Conservation (phyloP, 305 asterid genomes). For the Plantago coronopus region DNA sequence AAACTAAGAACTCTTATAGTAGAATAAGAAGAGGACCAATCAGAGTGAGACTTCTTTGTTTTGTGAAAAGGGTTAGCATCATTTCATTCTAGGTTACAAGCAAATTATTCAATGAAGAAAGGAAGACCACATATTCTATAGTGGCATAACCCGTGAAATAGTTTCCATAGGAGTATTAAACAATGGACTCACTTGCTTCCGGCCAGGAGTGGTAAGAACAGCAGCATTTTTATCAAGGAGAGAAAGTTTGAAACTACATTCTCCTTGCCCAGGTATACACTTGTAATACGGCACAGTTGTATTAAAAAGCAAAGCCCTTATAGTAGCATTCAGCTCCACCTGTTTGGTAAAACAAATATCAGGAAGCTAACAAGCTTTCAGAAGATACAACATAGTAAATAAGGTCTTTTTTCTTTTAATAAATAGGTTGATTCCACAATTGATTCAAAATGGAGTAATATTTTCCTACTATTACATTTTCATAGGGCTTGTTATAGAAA, state of each 20-base stretch:
- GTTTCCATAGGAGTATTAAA: constrained; percentile 5
- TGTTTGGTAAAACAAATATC: constrained; percentile 32
- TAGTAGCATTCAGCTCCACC: constrained; percentile 47
- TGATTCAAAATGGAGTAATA: too few species aligned
- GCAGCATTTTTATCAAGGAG: constrained; percentile 46
- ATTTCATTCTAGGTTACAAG: constrained; percentile 1
- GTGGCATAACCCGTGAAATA: neutral
- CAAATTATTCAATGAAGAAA: neutral
- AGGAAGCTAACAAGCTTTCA: constrained; percentile 1
- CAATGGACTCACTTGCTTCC: constrained; percentile 47
- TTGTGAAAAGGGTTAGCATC: neutral
- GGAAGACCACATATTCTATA: neutral
- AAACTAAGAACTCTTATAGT: neutral
- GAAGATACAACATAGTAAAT: neutral
- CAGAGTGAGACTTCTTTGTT: neutral
- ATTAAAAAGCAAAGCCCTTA: constrained; percentile 44
- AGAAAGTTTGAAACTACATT: constrained; percentile 44
- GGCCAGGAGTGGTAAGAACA: constrained; percentile 63
- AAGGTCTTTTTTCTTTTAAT: too few species aligned
- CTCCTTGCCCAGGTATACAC: constrained; percentile 45
- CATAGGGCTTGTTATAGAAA: too few species aligned
- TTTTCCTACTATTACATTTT: too few species aligned
- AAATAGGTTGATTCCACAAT: neutral
- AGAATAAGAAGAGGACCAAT: neutral
- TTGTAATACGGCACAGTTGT: constrained; percentile 54